A percentile compares a stretch with the other conserved stretches of the same genome.
These are phyloP conservation scores for Calonectria multiphialidica DNA, from an alignment of 2,329 filamentous ascomycete genomes.

Conservation along the genomic window DNA sequence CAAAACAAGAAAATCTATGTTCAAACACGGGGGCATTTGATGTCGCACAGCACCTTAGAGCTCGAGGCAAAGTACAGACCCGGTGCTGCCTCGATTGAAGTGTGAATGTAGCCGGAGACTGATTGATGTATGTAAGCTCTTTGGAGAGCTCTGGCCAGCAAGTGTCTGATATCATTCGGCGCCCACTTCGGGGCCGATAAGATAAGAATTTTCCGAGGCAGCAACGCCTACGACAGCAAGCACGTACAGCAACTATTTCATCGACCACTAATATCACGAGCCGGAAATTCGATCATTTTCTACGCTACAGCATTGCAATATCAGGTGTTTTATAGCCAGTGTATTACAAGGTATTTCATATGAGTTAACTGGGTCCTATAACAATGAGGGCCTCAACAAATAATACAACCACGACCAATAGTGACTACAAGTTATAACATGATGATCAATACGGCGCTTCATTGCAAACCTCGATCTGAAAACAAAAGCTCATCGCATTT, in stretches of 20 bases:
- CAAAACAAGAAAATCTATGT: background rate
- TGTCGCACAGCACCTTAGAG: background rate
- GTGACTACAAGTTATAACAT: background rate
- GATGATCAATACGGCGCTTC: background rate
- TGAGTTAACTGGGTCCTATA: too few species aligned
- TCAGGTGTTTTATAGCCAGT: too few species aligned
- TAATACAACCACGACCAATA: too few species aligned
- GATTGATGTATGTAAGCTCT: constrained; percentile 21
- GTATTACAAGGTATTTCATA: background rate
- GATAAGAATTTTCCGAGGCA: constrained; percentile 40
- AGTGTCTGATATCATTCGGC: constrained; percentile 41
- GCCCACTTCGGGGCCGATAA: constrained; percentile 36
- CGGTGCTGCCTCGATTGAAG: background rate
- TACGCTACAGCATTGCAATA: background rate
- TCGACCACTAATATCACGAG: background rate
- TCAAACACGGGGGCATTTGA: background rate
- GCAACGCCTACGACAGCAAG: constrained; percentile 33
- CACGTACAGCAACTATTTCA: background rate
- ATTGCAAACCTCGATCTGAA: background rate
- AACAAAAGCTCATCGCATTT: constrained; percentile 23
- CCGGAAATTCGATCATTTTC: background rate
- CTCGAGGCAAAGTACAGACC: background rate
- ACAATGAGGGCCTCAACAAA: background rate
- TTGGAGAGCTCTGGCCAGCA: constrained; percentile 24
- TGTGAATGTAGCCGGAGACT: constrained; percentile 5